These are phyloP conservation scores for Penicillium bialowiezense DNA, from an alignment of 495 filamentous ascomycete genomes.

Conservation along the genomic window DNA sequence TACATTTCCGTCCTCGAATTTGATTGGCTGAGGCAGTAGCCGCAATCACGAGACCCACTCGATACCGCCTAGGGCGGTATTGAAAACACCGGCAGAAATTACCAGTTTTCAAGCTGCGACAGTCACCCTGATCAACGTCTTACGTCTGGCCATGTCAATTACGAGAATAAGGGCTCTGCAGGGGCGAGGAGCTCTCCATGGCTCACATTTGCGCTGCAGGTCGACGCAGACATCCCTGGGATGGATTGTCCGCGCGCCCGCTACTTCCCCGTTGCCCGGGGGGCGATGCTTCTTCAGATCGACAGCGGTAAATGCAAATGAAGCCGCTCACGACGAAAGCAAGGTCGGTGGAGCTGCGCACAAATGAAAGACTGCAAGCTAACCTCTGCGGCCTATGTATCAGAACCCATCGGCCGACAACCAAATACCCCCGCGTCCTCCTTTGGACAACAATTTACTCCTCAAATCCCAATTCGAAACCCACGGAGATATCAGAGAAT, in stretches of 20 bases:
- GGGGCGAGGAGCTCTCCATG: constrained; percentile 10
- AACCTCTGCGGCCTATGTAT: background rate
- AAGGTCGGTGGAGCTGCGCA: constrained; percentile 6
- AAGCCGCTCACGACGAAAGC: background rate
- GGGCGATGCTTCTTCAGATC: constrained; percentile 9
- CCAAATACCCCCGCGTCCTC: background rate
- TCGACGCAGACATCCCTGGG: constrained; percentile 1
- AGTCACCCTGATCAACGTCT: constrained; percentile 9
- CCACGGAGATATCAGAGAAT: constrained; percentile 45
- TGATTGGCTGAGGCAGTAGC: background rate
- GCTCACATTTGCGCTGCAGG: background rate
- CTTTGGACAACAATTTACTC: constrained; percentile 25
- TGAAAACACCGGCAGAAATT: constrained; percentile 13
- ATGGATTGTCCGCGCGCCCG: background rate
- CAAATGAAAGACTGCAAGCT: background rate
- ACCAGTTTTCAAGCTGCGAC: constrained; percentile 13
- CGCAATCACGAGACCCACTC: background rate
- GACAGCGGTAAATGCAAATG: constrained; percentile 3
- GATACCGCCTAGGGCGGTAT: constrained; percentile 16
- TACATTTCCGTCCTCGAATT: background rate
- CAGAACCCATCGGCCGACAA: constrained; percentile 12
- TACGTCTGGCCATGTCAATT: constrained; percentile 25
- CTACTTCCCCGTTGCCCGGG: background rate
- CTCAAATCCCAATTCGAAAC: constrained; percentile 35
- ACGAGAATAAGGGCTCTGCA: constrained; percentile 23